phyloP scores from a whole-genome alignment of 352 stramenopile species.

The Thraustotheca clavata region DNA sequence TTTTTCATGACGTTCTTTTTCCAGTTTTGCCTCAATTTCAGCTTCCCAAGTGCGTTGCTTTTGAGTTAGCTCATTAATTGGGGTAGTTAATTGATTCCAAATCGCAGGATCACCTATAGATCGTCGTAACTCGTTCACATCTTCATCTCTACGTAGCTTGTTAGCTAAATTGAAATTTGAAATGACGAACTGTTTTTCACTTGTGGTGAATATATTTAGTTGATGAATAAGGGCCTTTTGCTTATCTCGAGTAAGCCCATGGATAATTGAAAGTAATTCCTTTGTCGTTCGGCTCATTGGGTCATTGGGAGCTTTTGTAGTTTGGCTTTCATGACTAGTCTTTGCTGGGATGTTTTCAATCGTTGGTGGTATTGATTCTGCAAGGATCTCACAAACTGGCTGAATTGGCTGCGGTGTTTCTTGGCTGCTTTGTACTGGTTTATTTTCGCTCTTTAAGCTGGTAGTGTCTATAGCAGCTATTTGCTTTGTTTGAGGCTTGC shows the following conservation, averaged over 20 bases:
- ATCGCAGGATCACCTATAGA: slow-evolving; percentile 66
- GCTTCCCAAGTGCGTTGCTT: slow-evolving; percentile 59
- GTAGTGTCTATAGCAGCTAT: too few relatives aligned
- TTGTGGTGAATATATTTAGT: slow-evolving; percentile 51
- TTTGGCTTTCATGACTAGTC: not conserved
- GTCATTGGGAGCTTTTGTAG: not conserved
- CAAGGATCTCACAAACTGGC: not conserved
- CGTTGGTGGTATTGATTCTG: not conserved
- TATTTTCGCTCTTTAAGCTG: too few relatives aligned
- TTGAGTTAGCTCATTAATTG: slow-evolving; percentile 39
- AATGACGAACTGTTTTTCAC: slow-evolving; percentile 32
- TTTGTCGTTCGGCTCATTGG: slow-evolving; percentile 34
- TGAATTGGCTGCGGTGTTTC: not conserved
- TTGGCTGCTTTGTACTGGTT: not conserved
- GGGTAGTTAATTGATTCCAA: slow-evolving; percentile 57
- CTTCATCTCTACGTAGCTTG: slow-evolving; percentile 17
- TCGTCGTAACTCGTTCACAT: slow-evolving; percentile 40
- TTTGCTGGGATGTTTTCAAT: not conserved
- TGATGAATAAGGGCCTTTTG: slow-evolving; percentile 50
- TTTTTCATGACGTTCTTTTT: slow-evolving; percentile 43
- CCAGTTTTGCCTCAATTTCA: slow-evolving; percentile 38
- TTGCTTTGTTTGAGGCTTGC: not conserved
- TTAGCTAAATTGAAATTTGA: not conserved
- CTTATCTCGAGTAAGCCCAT: slow-evolving; percentile 59
- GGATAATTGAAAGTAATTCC: slow-evolving; percentile 53